Percentiles rank a stretch among this genome's conserved stretches.
Conservation (phyloP, 805 yeast species). For the Nakazawaea sp. region DNA sequence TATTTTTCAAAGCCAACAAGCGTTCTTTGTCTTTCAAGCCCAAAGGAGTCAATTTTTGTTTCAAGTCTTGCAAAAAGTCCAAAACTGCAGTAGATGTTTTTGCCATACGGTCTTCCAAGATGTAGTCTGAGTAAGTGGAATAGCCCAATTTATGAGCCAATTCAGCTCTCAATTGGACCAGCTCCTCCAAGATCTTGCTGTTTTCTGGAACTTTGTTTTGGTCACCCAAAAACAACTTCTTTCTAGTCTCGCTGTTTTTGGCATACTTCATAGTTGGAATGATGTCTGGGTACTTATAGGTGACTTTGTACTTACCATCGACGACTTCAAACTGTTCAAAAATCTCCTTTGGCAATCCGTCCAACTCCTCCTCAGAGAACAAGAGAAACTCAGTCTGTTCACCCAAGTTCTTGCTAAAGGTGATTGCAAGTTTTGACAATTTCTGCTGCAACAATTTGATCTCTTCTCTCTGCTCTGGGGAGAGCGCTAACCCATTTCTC, state of each 20-base stretch:
- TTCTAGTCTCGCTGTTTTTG: slow-evolving; percentile 55
- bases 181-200: slow-evolving; percentile 50
- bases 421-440: slow-evolving; percentile 48
- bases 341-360: slow-evolving; percentile 66
- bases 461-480: slow-evolving; percentile 45
- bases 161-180: slow-evolving; percentile 55
- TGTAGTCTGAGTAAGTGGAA: slow-evolving; percentile 59
- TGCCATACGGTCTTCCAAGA: slow-evolving; percentile 78
- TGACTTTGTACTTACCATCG: slow-evolving; percentile 44
- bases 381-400: slow-evolving; percentile 58
- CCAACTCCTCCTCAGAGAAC: slow-evolving; percentile 59
- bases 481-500: slow-evolving; percentile 63
- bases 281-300: slow-evolving; percentile 77
- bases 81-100: slow-evolving; percentile 55
- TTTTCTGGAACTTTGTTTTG: slow-evolving; percentile 64
- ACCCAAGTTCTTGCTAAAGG: slow-evolving; percentile 59
- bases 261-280: slow-evolving; percentile 77
- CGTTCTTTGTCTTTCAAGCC: slow-evolving; percentile 47
- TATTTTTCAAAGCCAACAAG: slow-evolving; percentile 44
- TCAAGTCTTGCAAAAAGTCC: slow-evolving; percentile 56
- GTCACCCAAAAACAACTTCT: slow-evolving; percentile 56
- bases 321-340: slow-evolving; percentile 49
- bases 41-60: slow-evolving; percentile 47
- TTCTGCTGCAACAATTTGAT: slow-evolving; percentile 53
- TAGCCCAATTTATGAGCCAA: slow-evolving; percentile 63